Base-by-base conservation (phyloP, 2,329 filamentous ascomycete species). In the Sarocladium kiliense region DNA sequence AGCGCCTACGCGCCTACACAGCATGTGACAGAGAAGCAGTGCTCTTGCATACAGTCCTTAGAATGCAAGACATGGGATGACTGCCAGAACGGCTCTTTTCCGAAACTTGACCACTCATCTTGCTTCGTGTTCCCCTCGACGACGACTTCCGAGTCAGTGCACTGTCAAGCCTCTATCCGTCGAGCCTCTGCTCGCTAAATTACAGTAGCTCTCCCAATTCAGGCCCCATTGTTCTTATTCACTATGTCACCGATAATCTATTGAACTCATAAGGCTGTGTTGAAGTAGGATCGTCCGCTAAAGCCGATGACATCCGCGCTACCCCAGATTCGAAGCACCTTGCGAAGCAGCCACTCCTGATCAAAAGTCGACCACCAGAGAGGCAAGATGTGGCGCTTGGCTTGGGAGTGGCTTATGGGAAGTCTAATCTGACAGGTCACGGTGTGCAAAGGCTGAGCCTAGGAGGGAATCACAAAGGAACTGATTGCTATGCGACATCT, bases 391-490 rank as follows among this genome's bases (percentile, higher is more conserved):
- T 47, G 25, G 25, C 25, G 44, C 5, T n/a, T 16, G 12, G n/a
- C 14, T 47, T 27, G 23, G 10, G 18, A 25, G 44, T 51, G 47
- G 47, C 47, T 51, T 23, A 5, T 34, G 47, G 30, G 27, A 23
- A 23, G 19, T 51, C 30, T 36, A 36, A 51, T 34, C 18, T 23
- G 47, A 51, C 47, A 51, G 47, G 47, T 51, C 47, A 51, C 27
- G 47, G 27, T 36, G 30, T 21, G 47, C 47, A 51, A 21, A 51
- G 26, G 27, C 30, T 34, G 18, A 18, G 18, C 10, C 37, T 41
- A 6, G 37, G 37, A 41, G 37, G 18, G 7, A 3, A 45, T 25
- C 41, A n/a, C 26, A 25, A 25, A 27, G 11, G 25, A 25, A 49
- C 41, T 11, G 23, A n/a, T 7, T 16, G 12, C 26, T 44, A 44